These are phyloP conservation scores for Monosporascus sp. DNA, from an alignment of 2,329 filamentous ascomycete genomes.

Conservation along the genomic window DNA sequence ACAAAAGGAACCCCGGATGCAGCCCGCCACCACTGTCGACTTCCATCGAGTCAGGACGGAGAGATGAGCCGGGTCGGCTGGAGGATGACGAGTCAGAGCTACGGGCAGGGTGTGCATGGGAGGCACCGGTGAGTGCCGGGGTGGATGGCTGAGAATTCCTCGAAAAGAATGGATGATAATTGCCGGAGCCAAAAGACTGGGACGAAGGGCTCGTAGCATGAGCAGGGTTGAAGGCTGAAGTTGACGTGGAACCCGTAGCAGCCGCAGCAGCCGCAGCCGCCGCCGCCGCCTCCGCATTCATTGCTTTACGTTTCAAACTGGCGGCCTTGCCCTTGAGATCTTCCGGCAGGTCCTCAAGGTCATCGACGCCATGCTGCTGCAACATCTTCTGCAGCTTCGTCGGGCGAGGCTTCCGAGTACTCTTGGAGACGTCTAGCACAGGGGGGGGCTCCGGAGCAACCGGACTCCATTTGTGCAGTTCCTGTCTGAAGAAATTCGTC, in stretches of 20 bases:
- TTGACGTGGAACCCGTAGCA: constrained; percentile 8
- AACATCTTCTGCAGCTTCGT: constrained; percentile 97
- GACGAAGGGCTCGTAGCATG: constrained; percentile 29
- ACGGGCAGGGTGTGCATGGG: constrained; percentile 28
- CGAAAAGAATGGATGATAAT: constrained; percentile 26
- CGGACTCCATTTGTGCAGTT: constrained; percentile 90
- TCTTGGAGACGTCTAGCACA: constrained; percentile 78
- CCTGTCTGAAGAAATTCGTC: constrained; percentile 96
- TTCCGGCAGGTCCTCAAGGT: constrained; percentile 84
- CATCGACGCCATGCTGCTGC: constrained; percentile 79
- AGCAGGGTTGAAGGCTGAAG: constrained; percentile 13
- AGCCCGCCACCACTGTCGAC: constrained; percentile 29
- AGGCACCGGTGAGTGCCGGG: constrained; percentile 27
- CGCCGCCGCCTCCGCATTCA: constrained; percentile 49
- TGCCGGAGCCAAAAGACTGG: constrained; percentile 26
- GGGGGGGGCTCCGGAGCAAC: constrained; percentile 83
- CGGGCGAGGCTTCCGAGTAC: constrained; percentile 89
- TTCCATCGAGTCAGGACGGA: constrained; percentile 33
- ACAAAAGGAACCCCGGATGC: constrained; percentile 38
- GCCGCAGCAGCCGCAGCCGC: constrained; percentile 26
- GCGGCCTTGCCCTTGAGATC: constrained; percentile 74
- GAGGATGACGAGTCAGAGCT: constrained; percentile 29
- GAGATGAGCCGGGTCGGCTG: constrained; percentile 25
- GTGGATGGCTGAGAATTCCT: constrained; percentile 32
- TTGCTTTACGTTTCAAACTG: constrained; percentile 65